phyloP scores from a whole-genome alignment of 176 grass and related monocot genomes.

The Tillandsia fasciculata region DNA sequence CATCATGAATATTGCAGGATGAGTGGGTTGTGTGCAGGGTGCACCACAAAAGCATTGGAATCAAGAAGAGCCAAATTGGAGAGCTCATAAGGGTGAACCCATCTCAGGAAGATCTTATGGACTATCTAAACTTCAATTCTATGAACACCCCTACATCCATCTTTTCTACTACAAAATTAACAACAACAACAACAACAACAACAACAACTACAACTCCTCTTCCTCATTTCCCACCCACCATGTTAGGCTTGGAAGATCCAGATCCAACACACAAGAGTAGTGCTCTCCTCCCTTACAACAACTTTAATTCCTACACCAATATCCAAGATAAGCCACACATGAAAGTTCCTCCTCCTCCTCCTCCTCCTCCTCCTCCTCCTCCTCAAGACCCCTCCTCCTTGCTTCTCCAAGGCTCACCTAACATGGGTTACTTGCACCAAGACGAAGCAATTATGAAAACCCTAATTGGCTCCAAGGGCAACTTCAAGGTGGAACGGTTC shows the following conservation, averaged over 20 bases:
- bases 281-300: background rate
- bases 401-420: background rate
- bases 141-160: slow-evolving; percentile 3
- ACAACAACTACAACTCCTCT: slow-evolving; percentile 11
- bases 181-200: slow-evolving; percentile 22
- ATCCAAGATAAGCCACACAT: background rate
- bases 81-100: slow-evolving; percentile 31
- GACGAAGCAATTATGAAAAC: background rate
- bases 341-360: background rate
- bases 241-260: background rate
- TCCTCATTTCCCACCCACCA: background rate
- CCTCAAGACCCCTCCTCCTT: background rate
- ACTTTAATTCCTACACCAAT: background rate
- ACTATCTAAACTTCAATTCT: slow-evolving; percentile 17
- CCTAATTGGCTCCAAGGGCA: background rate
- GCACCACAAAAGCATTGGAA: slow-evolving; percentile 31
- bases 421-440: background rate
- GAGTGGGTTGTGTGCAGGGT: slow-evolving; percentile 62
- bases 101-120: slow-evolving; percentile 24
- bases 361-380: background rate
- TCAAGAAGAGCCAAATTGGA: slow-evolving; percentile 11
- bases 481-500: background rate
- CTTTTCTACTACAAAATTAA: slow-evolving; percentile 2
- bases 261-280: background rate
- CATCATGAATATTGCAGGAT: slow-evolving; percentile 19